Conservation (phyloP, 108 stramenopile species). For the Epithemia pelagica region DNA sequence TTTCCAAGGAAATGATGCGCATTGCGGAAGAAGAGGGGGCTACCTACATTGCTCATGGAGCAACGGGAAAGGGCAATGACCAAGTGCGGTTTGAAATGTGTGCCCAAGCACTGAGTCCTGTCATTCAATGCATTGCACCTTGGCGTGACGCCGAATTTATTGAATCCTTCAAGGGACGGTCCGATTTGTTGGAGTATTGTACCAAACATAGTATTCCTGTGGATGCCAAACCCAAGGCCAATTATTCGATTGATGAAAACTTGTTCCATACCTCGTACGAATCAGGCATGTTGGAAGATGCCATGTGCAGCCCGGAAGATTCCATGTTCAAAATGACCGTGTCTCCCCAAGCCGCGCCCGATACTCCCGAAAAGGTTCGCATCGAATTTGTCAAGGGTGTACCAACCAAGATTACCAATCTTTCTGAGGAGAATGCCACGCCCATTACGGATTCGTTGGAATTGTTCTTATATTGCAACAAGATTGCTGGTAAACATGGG, state of each 20-base stretch:
- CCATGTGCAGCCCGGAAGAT: conserved; percentile 72
- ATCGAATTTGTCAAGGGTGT: conserved; percentile 92
- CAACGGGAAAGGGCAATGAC: conserved; percentile 99
- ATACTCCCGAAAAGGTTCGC: conserved; percentile 57
- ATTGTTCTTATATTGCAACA: conserved; percentile 94
- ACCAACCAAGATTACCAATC: conserved; percentile 93
- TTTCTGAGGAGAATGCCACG: conserved; percentile 56
- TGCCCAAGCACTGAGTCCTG: conserved; percentile 93
- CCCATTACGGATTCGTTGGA: conserved; percentile 89
- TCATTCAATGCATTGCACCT: conserved; percentile 92
- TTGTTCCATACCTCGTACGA: conserved; percentile 98
- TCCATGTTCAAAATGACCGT: conserved; percentile 93
- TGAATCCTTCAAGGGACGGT: conserved; percentile 90
- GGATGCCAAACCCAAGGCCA: conserved; percentile 90
- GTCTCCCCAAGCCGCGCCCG: conserved; percentile 87
- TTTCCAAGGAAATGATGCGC: conserved; percentile 97
- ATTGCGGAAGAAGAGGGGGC: conserved; percentile 92
- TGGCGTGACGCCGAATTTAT: conserved; percentile 97
- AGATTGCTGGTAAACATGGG: conserved; percentile 94
- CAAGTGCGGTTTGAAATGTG: conserved; percentile 99
- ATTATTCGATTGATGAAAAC: conserved; percentile 98
- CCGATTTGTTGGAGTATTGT: conserved; percentile 95
- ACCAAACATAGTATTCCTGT: conserved; percentile 94
- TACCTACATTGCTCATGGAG: conserved; percentile 90
- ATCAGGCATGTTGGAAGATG: conserved; percentile 91